These are phyloP conservation scores for Strigomonas galati DNA, from an alignment of 208 protist genomes.

Conservation along the genomic window DNA sequence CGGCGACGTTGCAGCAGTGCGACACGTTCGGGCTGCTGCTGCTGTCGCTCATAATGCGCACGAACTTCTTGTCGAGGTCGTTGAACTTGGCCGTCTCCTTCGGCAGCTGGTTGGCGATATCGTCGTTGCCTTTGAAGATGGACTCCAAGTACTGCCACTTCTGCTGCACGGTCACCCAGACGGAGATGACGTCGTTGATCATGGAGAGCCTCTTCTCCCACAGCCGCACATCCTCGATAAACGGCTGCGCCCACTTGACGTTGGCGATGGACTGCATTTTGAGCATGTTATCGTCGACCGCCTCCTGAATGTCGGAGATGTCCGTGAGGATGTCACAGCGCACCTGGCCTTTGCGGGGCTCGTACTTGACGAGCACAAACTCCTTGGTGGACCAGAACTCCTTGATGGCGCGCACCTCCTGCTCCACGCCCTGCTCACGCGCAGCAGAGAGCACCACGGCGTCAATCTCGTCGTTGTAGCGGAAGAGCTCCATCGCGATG, in stretches of 20 bases:
- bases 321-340: constrained; percentile 93
- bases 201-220: constrained; percentile 96
- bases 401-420: constrained; percentile 92
- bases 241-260: constrained; percentile 96
- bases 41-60: constrained; percentile 97
- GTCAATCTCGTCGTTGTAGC: constrained; percentile 94
- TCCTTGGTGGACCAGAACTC: constrained; percentile 93
- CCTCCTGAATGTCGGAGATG: constrained; percentile 94
- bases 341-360: constrained; percentile 82
- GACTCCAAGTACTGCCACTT: constrained; percentile 99
- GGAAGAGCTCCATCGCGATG: constrained; percentile 97
- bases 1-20: constrained; percentile 88
- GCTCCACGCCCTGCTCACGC: constrained; percentile 96
- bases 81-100: constrained; percentile 98
- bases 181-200: constrained; percentile 96
- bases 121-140: constrained; percentile 98
- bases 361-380: constrained; percentile 90
- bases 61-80: constrained; percentile 96
- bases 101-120: constrained; percentile 98
- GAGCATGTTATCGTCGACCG: constrained; percentile 98
- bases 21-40: constrained; percentile 91
- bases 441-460: constrained; percentile 91
- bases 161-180: constrained; percentile 98
- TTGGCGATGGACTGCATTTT: constrained; percentile 97
- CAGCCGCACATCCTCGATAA: constrained; percentile 93